These are phyloP conservation scores for Leccinum griseonigrum DNA, from an alignment of 1,284 basidiomycete genomes.

Conservation along the genomic window DNA sequence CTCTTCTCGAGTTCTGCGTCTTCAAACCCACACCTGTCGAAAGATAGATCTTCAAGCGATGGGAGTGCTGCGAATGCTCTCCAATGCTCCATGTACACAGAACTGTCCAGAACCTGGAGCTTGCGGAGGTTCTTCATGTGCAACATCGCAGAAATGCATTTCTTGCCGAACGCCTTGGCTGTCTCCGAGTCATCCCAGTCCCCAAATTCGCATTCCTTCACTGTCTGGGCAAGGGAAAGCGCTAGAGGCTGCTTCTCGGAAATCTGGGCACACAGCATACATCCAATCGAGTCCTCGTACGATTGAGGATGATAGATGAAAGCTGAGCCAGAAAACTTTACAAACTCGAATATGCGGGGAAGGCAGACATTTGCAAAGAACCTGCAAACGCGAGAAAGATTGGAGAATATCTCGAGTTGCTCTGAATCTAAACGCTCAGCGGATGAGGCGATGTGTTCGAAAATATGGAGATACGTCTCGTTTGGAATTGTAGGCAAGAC, in stretches of 20 bases:
- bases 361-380: too few relatives aligned
- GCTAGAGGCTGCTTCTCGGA: background rate
- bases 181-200: background rate
- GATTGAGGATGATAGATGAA: background rate
- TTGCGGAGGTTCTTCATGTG: background rate
- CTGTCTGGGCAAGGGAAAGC: background rate
- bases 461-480: background rate
- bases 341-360: background rate
- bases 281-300: background rate
- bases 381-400: too few relatives aligned
- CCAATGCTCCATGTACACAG: background rate
- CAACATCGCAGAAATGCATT: background rate
- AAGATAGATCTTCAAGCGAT: background rate
- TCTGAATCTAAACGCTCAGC: background rate
- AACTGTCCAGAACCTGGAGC: background rate
- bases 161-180: background rate
- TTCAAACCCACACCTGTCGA: background rate
- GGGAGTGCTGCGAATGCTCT: background rate
- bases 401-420: background rate
- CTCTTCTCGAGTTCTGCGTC: background rate
- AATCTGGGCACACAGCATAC: background rate
- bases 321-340: background rate
- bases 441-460: background rate
- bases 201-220: background rate
- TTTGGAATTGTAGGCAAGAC: too few relatives aligned